Percentiles rank a stretch among this genome's conserved stretches.
Evolutionary conservation across 371 early-diverging fungal genomes (phyloP).

Genomic region (Caulochytrium protostelioides): DNA sequence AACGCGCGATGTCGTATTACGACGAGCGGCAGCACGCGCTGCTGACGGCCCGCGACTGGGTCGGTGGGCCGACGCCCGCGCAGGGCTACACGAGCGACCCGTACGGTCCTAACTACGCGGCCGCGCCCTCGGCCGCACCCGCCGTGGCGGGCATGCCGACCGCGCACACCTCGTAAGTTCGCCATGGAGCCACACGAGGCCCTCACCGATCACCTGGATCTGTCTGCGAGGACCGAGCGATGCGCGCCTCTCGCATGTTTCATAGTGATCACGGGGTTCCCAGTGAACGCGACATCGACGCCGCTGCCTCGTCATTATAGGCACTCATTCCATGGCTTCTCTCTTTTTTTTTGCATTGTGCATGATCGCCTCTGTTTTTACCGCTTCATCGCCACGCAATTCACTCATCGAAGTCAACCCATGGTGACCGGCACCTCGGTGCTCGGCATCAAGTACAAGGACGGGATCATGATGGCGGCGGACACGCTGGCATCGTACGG

Average conservation of each 20-base stretch:
- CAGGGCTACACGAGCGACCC: too few relatives aligned
- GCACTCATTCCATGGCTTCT: background rate
- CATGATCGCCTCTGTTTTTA: constrained; percentile 10
- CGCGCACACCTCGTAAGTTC: too few relatives aligned
- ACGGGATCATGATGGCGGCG: constrained; percentile 92
- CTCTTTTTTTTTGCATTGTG: background rate
- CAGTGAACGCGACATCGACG: background rate
- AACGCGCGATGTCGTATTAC: too few relatives aligned
- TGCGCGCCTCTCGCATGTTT: background rate
- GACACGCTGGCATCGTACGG: constrained; percentile 95
- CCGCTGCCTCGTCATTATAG: background rate
- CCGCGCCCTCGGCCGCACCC: too few relatives aligned
- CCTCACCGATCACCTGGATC: too few relatives aligned
- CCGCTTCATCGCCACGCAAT: background rate
- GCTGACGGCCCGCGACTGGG: too few relatives aligned
- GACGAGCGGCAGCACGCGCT: too few relatives aligned
- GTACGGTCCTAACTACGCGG: too few relatives aligned
- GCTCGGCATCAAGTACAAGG: constrained; percentile 83
- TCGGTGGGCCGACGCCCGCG: too few relatives aligned
- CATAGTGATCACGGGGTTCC: background rate
- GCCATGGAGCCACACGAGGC: too few relatives aligned
- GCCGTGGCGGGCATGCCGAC: too few relatives aligned
- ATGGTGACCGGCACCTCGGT: constrained; percentile 94
- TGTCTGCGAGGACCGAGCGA: constrained; percentile 1
- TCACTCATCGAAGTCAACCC: constrained; percentile 32